Percentiles rank a stretch among this genome's conserved stretches.
Evolutionary conservation across 1,284 basidiomycete genomes (phyloP).

Genomic region (Coriolopsis trogii): DNA sequence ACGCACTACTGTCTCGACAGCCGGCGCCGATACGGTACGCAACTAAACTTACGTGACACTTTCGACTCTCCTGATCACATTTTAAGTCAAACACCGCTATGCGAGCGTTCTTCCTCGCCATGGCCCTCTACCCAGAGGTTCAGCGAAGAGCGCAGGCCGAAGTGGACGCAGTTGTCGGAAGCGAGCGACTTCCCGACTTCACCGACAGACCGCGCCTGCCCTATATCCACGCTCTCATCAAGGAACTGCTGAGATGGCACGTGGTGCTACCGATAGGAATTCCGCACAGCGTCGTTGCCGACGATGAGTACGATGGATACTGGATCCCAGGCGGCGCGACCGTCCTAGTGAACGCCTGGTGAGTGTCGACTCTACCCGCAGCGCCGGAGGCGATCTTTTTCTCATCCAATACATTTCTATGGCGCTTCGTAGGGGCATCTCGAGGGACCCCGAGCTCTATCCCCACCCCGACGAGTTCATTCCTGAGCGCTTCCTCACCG

Average conservation of each 20-base stretch:
- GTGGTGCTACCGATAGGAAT: constrained; percentile 16
- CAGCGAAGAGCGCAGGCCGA: constrained; percentile 36
- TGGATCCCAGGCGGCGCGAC: constrained; percentile 9
- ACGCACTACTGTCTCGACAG: not conserved
- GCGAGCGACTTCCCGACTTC: constrained; percentile 32
- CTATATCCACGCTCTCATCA: constrained; percentile 34
- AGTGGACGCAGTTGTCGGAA: constrained; percentile 33
- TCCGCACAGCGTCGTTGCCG: constrained; percentile 2
- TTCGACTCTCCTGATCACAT: not conserved
- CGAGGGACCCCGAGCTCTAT: constrained; percentile 17
- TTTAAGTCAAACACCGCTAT: constrained; percentile 7
- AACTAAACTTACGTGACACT: too few relatives aligned
- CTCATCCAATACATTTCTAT: not conserved
- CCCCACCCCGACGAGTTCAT: constrained; percentile 22
- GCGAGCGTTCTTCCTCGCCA: constrained; percentile 29
- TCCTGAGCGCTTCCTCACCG: constrained; percentile 25
- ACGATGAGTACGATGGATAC: constrained; percentile 13
- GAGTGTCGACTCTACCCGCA: not conserved
- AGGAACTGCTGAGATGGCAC: constrained; percentile 38
- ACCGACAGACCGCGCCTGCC: constrained; percentile 31
- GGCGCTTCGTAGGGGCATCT: constrained; percentile 19
- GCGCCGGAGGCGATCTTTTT: too few relatives aligned
- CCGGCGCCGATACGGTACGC: constrained; percentile 3
- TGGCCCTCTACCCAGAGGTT: constrained; percentile 33
- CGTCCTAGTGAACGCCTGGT: constrained; percentile 13